Evolutionary conservation across 768 basidiomycete species (phyloP).

Genomic region (Omphalotus guepiniiformis): DNA sequence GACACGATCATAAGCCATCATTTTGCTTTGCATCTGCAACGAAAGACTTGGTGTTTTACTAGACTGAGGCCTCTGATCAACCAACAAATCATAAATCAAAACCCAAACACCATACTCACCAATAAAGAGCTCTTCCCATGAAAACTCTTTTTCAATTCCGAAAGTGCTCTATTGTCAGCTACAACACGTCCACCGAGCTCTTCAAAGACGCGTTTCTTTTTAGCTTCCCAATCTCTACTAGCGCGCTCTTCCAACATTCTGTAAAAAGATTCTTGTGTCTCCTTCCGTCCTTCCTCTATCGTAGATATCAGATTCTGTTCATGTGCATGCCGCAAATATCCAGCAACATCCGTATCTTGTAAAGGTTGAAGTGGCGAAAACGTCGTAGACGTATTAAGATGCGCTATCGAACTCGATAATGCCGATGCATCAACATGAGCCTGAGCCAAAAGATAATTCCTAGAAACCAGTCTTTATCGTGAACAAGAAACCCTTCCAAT

Average conservation of each 20-base stretch:
- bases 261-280: conserved; percentile 85
- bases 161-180: conserved; percentile 49
- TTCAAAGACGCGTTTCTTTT: conserved; percentile 87
- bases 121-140: conserved; percentile 52
- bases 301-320: conserved; percentile 94
- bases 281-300: conserved; percentile 83
- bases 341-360: conserved; percentile 91
- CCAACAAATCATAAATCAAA: too few species aligned
- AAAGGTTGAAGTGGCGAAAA: conserved; percentile 89
- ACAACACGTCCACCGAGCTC: conserved; percentile 72
- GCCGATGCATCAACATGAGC: conserved; percentile 93
- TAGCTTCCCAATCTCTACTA: conserved; percentile 82
- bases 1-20: conserved; percentile 93
- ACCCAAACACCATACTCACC: conserved; percentile 38
- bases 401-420: conserved; percentile 76
- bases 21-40: conserved; percentile 84
- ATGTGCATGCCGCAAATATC: conserved; percentile 92
- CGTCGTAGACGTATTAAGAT: conserved; percentile 75
- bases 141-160: conserved; percentile 59
- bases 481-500: conserved; percentile 8
- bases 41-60: conserved; percentile 51
- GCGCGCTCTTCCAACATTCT: conserved; percentile 71
- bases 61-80: conserved; percentile 18
- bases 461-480: conserved; percentile 24
- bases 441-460: conserved; percentile 90